phyloP scores from a whole-genome alignment of 164 flowering plant genomes.

The Brasenia schreberi region DNA sequence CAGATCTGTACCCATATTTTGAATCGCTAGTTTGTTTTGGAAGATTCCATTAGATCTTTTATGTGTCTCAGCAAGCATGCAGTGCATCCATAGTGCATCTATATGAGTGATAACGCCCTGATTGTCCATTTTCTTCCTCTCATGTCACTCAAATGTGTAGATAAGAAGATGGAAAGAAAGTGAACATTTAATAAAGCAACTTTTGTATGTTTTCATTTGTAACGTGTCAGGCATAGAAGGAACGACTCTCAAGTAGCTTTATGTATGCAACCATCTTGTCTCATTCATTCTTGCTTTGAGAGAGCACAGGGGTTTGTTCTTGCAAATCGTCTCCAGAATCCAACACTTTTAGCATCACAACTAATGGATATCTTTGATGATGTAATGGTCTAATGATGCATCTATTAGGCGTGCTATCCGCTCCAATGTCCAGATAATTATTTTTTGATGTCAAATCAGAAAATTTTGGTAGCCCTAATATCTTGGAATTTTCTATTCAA shows the following conservation, averaged over 20 bases:
- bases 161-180: neutral
- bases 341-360: constrained; percentile 64
- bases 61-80: too few species aligned
- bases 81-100: neutral
- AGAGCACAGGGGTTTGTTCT: constrained; percentile 66
- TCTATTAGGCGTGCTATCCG: constrained; percentile 63
- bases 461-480: neutral
- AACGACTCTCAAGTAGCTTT: constrained; percentile 80
- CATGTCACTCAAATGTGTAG: neutral
- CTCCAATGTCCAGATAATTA: constrained; percentile 58
- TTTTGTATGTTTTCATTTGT: neutral
- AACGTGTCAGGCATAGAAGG: constrained; percentile 65
- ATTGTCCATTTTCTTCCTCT: neutral
- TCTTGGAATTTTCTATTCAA: neutral
- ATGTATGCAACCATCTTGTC: constrained; percentile 72
- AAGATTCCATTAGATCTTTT: too few species aligned
- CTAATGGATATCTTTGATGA: constrained; percentile 57
- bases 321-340: constrained; percentile 70
- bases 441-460: neutral
- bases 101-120: neutral
- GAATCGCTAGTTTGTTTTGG: too few species aligned
- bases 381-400: constrained; percentile 49
- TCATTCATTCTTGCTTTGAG: constrained; percentile 70
- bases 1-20: too few species aligned
- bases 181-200: too few species aligned